These are phyloP conservation scores for Cucurbita maxima DNA, from an alignment of 306 rosid species.

Conservation along the genomic window DNA sequence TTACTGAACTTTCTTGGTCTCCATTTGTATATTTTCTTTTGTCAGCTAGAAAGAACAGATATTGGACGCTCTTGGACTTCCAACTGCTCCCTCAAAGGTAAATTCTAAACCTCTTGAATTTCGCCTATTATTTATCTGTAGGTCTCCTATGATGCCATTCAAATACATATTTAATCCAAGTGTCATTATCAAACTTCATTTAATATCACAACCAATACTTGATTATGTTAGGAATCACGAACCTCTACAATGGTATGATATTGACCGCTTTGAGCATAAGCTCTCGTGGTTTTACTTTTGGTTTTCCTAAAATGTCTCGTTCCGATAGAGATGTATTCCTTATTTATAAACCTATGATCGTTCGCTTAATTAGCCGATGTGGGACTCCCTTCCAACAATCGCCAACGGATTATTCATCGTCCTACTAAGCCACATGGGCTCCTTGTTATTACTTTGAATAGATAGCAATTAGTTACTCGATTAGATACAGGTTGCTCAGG, in stretches of 20 bases:
- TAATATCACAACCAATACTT: not conserved
- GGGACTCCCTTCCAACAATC: no score
- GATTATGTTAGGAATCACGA: not conserved
- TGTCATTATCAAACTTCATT: not conserved
- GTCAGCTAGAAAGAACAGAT: not conserved
- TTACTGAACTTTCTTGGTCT: constrained; percentile 1
- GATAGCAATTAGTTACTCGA: not conserved
- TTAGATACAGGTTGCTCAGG: constrained; percentile 1
- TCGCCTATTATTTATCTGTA: not conserved
- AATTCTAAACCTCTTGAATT: not conserved
- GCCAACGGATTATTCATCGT: no score
- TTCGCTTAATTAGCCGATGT: no score
- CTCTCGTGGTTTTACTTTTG: no score
- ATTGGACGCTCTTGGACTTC: not conserved
- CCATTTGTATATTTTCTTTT: not conserved
- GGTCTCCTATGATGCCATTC: not conserved
- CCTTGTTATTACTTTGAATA: not conserved
- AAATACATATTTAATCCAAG: not conserved
- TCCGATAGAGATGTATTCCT: no score
- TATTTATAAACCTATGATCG: no score
- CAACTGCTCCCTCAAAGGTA: constrained; percentile 2
- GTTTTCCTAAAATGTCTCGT: no score
- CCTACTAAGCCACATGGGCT: not conserved
- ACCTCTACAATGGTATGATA: no score
- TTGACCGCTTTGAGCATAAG: no score